Conservation (phyloP, 2,329 filamentous ascomycete genomes). For the Aspergillus melleus region DNA sequence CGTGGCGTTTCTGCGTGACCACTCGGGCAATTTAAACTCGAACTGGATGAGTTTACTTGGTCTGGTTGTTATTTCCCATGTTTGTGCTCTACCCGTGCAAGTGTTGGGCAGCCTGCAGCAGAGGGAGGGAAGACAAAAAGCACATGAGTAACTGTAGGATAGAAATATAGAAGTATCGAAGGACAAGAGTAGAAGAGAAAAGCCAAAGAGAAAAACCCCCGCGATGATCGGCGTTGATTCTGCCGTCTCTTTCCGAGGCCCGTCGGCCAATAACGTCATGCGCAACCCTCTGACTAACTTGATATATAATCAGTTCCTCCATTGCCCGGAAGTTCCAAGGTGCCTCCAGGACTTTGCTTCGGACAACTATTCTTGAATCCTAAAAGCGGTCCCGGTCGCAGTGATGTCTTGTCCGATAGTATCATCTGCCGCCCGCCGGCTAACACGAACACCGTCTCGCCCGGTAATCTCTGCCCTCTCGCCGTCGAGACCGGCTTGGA, state of each 20-base stretch:
- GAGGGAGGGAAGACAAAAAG: no score
- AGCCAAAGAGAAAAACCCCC: conserved; percentile 1
- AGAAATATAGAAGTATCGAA: no score
- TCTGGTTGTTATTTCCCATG: background rate
- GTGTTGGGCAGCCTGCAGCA: no score
- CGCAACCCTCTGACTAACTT: conserved; percentile 31
- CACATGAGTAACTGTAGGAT: no score
- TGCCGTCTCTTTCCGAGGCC: conserved; percentile 26
- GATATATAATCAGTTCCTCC: conserved; percentile 24
- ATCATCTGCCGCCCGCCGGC: conserved; percentile 24
- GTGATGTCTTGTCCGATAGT: conserved; percentile 33
- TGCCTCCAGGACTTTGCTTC: background rate
- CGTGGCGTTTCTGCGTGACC: no score
- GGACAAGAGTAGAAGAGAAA: background rate
- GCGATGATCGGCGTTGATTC: conserved; percentile 21
- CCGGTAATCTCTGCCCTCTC: conserved; percentile 21
- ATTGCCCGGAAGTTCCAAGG: background rate
- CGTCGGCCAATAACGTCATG: conserved; percentile 30
- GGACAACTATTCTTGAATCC: background rate
- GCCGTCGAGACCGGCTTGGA: conserved; percentile 22
- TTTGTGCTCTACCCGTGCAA: background rate
- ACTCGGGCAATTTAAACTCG: background rate
- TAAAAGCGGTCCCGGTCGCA: background rate
- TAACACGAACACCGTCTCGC: conserved; percentile 20
- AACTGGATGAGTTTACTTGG: background rate